Evolutionary conservation across 108 stramenopile genomes (phyloP).

Genomic region (Seminavis robusta): DNA sequence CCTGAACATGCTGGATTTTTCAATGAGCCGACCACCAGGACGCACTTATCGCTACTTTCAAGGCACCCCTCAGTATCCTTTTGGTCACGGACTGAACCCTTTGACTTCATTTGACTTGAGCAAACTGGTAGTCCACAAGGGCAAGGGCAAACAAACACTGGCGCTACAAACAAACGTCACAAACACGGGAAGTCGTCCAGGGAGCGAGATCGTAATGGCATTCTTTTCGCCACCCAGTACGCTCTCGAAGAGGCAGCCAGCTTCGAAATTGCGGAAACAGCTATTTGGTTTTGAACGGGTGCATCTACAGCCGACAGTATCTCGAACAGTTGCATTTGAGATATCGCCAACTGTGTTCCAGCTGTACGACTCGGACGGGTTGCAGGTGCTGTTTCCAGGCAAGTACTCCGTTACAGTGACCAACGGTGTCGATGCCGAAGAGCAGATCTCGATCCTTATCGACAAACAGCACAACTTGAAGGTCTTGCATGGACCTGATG

Average conservation of each 20-base stretch:
- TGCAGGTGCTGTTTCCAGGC: neutral
- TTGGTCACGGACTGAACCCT: conserved; percentile 56
- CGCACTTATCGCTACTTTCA: conserved; percentile 45
- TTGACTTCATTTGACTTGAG: no score
- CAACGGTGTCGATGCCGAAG: no score
- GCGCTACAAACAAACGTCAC: no score
- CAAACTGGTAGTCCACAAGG: no score
- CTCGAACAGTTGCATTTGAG: neutral
- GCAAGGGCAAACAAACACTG: no score
- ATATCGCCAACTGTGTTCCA: neutral
- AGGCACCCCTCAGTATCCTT: conserved; percentile 32
- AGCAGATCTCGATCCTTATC: no score
- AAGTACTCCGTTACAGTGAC: no score
- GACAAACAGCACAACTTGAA: no score
- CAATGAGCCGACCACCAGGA: no score
- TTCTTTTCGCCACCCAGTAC: conserved; percentile 1
- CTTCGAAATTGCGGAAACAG: conserved; percentile 5
- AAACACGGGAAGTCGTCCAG: neutral
- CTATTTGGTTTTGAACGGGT: conserved; percentile 10
- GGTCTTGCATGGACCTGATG: no score
- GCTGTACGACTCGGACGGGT: conserved; percentile 2
- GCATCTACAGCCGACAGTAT: neutral
- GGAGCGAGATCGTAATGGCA: neutral
- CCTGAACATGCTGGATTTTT: conserved; percentile 29
- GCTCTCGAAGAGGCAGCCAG: conserved; percentile 5